A percentile compares a stretch with the other conserved stretches of the same genome.
phyloP scores from a whole-genome alignment of 352 stramenopile genomes.

The Globisporangium nodosum region DNA sequence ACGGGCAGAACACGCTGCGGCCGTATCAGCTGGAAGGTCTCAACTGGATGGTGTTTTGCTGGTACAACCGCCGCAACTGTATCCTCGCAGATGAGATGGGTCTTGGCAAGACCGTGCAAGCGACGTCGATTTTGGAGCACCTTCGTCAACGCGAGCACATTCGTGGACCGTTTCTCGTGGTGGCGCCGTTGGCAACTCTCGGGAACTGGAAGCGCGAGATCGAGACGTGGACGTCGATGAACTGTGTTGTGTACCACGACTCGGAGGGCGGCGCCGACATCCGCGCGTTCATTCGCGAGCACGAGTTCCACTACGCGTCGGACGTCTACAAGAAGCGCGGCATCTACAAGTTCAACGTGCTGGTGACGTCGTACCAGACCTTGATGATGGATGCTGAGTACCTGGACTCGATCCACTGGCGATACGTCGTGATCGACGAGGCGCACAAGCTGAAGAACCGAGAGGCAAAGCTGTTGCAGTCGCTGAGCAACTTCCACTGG shows the following conservation, averaged over 20 bases:
- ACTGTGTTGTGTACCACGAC: conserved; percentile 99
- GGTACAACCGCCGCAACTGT: conserved; percentile 95
- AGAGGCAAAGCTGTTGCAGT: conserved; percentile 91
- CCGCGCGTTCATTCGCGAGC: conserved; percentile 90
- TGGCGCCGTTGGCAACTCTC: conserved; percentile 97
- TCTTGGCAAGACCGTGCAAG: conserved; percentile 90
- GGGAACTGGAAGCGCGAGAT: conserved; percentile 99
- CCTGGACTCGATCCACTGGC: conserved; percentile 92
- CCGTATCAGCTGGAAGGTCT: conserved; percentile 99
- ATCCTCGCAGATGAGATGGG: conserved; percentile 89
- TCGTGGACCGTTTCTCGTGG: conserved; percentile 96
- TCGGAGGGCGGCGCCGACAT: conserved; percentile 89
- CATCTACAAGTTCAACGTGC: conserved; percentile 94
- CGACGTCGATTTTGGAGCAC: conserved; percentile 93
- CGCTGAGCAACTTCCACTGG: conserved; percentile 80
- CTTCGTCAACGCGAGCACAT: conserved; percentile 90
- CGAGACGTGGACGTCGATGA: conserved; percentile 98
- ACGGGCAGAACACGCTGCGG: conserved; percentile 93
- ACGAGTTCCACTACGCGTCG: conserved; percentile 96
- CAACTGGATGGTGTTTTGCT: conserved; percentile 98
- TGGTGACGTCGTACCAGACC: conserved; percentile 97
- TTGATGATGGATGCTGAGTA: conserved; percentile 94
- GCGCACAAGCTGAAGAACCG: conserved; percentile 99
- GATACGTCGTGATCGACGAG: conserved; percentile 98
- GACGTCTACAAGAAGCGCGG: conserved; percentile 66